Percentiles rank a stretch among this genome's conserved stretches.
Evolutionary conservation across 352 stramenopile genomes (phyloP).

Genomic region (Pythium biforme): DNA sequence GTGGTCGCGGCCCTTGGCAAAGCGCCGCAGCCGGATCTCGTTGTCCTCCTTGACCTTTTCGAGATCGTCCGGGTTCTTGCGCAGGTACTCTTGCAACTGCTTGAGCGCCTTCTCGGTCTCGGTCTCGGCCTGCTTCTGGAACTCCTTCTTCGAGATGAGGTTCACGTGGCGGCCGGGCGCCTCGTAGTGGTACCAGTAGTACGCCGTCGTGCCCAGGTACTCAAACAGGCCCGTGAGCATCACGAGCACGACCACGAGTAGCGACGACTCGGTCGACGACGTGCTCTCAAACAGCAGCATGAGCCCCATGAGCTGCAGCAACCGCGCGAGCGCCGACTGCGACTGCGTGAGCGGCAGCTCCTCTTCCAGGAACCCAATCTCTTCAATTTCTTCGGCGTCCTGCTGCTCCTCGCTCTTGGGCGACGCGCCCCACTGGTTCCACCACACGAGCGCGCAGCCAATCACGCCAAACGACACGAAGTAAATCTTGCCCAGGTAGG

Average conservation of each 20-base stretch:
- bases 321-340: conserved; percentile 59
- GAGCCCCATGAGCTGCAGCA: conserved; percentile 58
- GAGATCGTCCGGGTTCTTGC: conserved; percentile 66
- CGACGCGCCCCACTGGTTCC: conserved; percentile 80
- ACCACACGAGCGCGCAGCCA: conserved; percentile 76
- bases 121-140: conserved; percentile 55
- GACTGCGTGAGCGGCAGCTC: conserved; percentile 59
- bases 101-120: conserved; percentile 78
- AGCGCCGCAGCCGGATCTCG: conserved; percentile 76
- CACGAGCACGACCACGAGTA: conserved; percentile 67
- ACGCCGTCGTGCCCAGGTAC: conserved; percentile 61
- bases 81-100: conserved; percentile 62
- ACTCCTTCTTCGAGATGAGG: conserved; percentile 78
- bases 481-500: conserved; percentile 86
- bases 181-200: conserved; percentile 87
- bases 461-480: conserved; percentile 78
- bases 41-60: conserved; percentile 82
- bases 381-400: conserved; percentile 62
- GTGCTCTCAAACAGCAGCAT: conserved; percentile 81
- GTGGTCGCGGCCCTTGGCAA: conserved; percentile 75
- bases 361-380: conserved; percentile 67
- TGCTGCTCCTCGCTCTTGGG: conserved; percentile 45
- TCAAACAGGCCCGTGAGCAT: conserved; percentile 72
- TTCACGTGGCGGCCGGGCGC: conserved; percentile 56
- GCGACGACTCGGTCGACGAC: conserved; percentile 72